These are phyloP conservation scores for Mucor piriformis DNA, from an alignment of 371 early-diverging fungal species.

Conservation along the genomic window DNA sequence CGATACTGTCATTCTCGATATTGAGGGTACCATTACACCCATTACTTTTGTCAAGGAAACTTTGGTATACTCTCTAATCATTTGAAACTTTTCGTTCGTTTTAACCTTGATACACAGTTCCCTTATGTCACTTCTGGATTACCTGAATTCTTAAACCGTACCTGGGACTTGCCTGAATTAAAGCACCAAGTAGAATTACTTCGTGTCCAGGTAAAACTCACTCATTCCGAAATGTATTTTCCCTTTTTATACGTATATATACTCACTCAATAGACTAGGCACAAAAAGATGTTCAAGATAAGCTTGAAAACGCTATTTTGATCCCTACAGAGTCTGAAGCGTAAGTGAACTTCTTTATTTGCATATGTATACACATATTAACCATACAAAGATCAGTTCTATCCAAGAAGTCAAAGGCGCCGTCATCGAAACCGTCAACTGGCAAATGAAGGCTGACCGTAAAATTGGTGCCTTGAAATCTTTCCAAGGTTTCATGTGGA, in stretches of 20 bases:
- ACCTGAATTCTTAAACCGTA: slow-evolving; percentile 63
- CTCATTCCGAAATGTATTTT: too few relatives aligned
- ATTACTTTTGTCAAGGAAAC: slow-evolving; percentile 93
- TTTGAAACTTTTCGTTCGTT: background rate
- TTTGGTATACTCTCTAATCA: slow-evolving; percentile 46
- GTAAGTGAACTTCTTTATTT: slow-evolving; percentile 24
- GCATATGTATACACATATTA: background rate
- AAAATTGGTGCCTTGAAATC: slow-evolving; percentile 88
- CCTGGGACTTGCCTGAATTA: slow-evolving; percentile 68
- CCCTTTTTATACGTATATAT: background rate
- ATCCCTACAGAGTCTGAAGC: slow-evolving; percentile 50
- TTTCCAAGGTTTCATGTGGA: slow-evolving; percentile 96
- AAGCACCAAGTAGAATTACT: slow-evolving; percentile 65
- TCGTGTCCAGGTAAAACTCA: slow-evolving; percentile 73
- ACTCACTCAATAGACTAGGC: slow-evolving; percentile 41
- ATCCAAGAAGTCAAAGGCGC: slow-evolving; percentile 59
- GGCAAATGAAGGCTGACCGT: slow-evolving; percentile 86
- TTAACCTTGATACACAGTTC: slow-evolving; percentile 56
- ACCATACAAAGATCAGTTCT: slow-evolving; percentile 22
- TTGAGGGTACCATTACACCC: slow-evolving; percentile 97
- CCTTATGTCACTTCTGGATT: slow-evolving; percentile 75
- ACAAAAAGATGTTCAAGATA: slow-evolving; percentile 56
- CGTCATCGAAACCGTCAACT: slow-evolving; percentile 68
- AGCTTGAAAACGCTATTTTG: slow-evolving; percentile 46
- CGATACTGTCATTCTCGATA: slow-evolving; percentile 76